Percentiles rank a stretch among this genome's conserved stretches.
phyloP scores from a whole-genome alignment of 2,329 filamentous ascomycete genomes.

The Arthrinium phaeospermum region DNA sequence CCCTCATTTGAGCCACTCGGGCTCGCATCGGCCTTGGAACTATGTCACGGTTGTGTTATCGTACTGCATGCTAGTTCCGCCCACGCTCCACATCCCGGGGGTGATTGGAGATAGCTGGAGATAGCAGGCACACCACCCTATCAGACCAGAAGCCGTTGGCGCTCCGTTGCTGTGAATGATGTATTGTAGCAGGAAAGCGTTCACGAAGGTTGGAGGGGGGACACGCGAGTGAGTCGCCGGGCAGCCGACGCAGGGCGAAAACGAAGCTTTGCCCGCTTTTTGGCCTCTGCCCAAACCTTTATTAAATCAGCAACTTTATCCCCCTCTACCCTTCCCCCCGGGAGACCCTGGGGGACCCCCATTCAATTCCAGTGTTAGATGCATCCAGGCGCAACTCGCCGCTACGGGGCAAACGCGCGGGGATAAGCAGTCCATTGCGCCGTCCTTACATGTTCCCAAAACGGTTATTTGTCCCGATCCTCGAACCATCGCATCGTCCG shows the following conservation, averaged over 20 bases:
- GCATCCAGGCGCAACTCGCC: conserved; percentile 5
- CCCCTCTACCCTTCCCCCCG: neutral
- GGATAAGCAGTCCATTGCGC: neutral
- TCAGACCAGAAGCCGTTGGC: conserved; percentile 12
- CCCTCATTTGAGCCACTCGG: conserved; percentile 16
- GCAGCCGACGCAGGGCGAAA: neutral
- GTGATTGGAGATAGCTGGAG: conserved; percentile 17
- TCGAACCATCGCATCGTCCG: conserved; percentile 9
- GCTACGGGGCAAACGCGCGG: conserved; percentile 3
- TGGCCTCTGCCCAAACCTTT: neutral
- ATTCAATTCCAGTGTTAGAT: neutral
- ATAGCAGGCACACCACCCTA: conserved; percentile 7
- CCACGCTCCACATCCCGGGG: conserved; percentile 1
- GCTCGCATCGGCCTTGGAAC: conserved; percentile 7
- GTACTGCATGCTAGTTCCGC: conserved; percentile 8
- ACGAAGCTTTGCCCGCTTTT: neutral
- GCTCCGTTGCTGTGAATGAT: neutral
- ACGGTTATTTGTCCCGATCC: conserved; percentile 10
- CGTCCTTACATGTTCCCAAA: conserved; percentile 14
- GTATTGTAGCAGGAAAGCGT: neutral
- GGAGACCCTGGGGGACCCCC: conserved; percentile 1
- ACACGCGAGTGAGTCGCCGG: neutral
- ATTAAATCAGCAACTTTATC: conserved; percentile 18
- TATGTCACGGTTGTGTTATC: conserved; percentile 17
- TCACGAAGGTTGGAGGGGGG: neutral